Evolutionary conservation across 73 alveolate genomes (phyloP), one percentile per base, ranked within the genome.

Genomic region (Symbiodinium pilosum): DNA sequence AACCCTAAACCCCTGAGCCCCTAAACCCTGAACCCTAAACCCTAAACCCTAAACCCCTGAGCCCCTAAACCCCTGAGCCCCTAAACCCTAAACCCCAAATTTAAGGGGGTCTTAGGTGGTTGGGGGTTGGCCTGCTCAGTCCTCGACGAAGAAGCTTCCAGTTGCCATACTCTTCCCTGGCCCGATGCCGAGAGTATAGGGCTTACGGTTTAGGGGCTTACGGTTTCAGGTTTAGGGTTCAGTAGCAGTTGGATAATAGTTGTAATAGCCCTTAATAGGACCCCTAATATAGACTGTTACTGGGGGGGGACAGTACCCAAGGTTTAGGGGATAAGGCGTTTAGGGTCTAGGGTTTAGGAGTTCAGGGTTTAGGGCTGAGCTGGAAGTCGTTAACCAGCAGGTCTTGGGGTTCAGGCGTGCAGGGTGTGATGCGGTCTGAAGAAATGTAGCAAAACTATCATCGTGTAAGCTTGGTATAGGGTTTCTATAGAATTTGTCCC

Each of bases 151-250:
- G 42, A 91, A 91, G 43, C 97, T 91, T 21, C 97, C 97, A 20
- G 84, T 91, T 1, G 97, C 97, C 14, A 91, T 91, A 75, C 97
- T 91, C 47, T 91, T 91, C 16, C 97, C 97, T 36, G 97, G 97
- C 30, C 28, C 54, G 4, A n/a, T 18, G 0, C 47, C 9, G 24
- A 34, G 47, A 30, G 26, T 26, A 84, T 26, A 28, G 77, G 36
- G 39, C 77, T 59, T 7, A 52, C 2, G 12, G 12, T 3, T 52
- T 52, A 5, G 69, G 39, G 39, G 59, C 14, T 59, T 1, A 18
- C 38, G 39, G 1, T 59, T 24, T 59, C 1, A 36, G 77, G 77
- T 4, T 59, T 59, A 47, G 59, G 59, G 59, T 47, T 47, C 14
- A 47, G 59, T n/a, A n/a, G n/a, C n/a, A n/a, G n/a, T n/a, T n/a